Evolutionary conservation across 805 yeast species (phyloP), one percentile per base, ranked within the genome.

Genomic region (Cyberlindnera amylophila): DNA sequence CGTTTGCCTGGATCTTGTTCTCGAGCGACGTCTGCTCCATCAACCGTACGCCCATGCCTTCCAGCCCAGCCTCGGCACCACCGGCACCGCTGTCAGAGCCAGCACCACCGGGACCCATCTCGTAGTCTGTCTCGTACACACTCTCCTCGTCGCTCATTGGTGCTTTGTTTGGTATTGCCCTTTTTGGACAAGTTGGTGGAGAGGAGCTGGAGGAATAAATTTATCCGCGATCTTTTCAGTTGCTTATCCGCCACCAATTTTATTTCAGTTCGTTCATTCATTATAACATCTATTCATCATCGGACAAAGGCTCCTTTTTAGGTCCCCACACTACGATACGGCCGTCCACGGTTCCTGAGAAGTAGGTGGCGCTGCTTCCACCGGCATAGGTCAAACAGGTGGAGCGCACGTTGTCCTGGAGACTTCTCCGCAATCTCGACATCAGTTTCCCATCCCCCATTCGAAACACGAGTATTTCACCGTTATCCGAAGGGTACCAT

Each of bases 11-110:
- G 27, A 91, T 81, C 43, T 75, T 69, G 36, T 77, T 66, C 55
- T 90, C 99, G n/a, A 91, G 63, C 8, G 81, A 80, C 40, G 76
- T 80, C 61, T 93, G 98, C 53, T 86, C 89, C 45, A 88, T 79
- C 3, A 87, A 67, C 53, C 70, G 70, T 23, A 86, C 79, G 1
- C 78, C 81, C 37, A 57, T 41, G 4, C 42, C 38, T 19, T 41
- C 39, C 4, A 50, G 49, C 7, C 31, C 40, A 18, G 23, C 32
- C n/a, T 19, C 24, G 9, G 24, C 24, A 21, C 40, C 19, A 21
- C 31, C 24, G 9, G 24, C 24, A 21, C 40, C 19, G 30, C 31
- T 27, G 14, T 11, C 12, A 9, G 32, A 21, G 31, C 10, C 32
- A 13, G 32, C 31, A 15, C 28, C 33, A 6, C 5, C 13, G 16